phyloP scores from a whole-genome alignment of 2,329 filamentous ascomycete genomes.

The Samsoniella hepiali region DNA sequence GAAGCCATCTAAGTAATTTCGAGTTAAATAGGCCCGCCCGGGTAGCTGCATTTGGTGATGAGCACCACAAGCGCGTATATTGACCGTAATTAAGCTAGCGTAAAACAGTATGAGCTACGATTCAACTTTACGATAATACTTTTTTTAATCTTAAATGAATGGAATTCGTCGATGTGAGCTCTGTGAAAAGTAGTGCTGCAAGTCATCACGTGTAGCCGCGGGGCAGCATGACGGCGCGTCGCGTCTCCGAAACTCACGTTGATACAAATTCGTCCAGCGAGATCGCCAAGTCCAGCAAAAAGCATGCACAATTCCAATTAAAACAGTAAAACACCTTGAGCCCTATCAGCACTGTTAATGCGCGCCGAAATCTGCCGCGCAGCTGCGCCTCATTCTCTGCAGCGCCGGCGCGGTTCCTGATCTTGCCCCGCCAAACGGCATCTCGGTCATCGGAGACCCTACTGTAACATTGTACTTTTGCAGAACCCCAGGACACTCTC shows the following conservation, averaged over 20 bases:
- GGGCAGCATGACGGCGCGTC: conserved; percentile 8
- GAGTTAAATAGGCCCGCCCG: background rate
- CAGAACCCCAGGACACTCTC: background rate
- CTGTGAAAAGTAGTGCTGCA: background rate
- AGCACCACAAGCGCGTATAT: background rate
- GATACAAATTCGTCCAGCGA: background rate
- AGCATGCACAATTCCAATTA: background rate
- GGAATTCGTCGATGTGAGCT: background rate
- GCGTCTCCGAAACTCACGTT: background rate
- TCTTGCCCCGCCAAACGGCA: conserved; percentile 5
- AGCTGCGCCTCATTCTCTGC: conserved; percentile 1
- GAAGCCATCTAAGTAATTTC: conserved; percentile 6
- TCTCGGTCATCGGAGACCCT: background rate
- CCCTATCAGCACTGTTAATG: background rate
- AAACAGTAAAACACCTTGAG: background rate
- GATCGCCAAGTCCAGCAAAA: background rate
- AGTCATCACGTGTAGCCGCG: conserved; percentile 15
- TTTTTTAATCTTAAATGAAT: background rate
- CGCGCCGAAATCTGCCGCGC: conserved; percentile 3
- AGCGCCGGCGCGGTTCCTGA: background rate
- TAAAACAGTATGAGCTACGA: conserved; percentile 1
- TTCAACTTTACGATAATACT: background rate
- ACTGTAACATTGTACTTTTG: background rate
- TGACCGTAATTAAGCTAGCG: background rate
- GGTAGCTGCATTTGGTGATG: background rate